Conservation (phyloP, 345 rosid species). For the Brassica carinata region DNA sequence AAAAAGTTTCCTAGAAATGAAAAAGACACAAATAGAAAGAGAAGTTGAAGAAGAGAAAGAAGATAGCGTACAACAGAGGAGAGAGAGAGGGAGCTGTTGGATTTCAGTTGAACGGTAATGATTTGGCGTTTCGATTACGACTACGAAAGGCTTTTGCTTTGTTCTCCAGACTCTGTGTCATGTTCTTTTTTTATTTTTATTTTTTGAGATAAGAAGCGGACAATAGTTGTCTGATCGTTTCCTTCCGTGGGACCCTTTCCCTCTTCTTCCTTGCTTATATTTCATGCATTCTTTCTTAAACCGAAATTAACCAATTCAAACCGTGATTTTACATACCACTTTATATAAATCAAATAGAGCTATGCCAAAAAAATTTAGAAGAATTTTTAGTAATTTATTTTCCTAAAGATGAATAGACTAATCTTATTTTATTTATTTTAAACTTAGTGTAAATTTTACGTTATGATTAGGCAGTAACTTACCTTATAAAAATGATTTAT, state of each 20-base stretch:
- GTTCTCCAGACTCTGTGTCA: background rate
- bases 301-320: background rate
- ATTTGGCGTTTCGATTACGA: constrained; percentile 42
- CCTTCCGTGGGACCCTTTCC: constrained; percentile 27
- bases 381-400: no score
- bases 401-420: background rate
- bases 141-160: constrained; percentile 30
- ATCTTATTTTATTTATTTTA: no score
- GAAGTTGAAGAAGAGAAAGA: constrained; percentile 16
- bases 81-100: constrained; percentile 11
- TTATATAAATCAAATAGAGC: background rate
- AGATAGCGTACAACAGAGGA: constrained; percentile 38
- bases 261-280: constrained; percentile 9
- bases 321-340: background rate
- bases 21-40: constrained; percentile 1
- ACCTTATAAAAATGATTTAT: background rate
- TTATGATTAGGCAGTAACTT: background rate
- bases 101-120: constrained; percentile 43
- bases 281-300: constrained; percentile 20
- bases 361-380: no score
- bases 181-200: background rate
- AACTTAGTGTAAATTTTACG: background rate
- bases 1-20: background rate
- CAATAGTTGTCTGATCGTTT: constrained; percentile 39
- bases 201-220: constrained; percentile 8